Evolutionary conservation across 2,329 filamentous ascomycete genomes (phyloP).

Genomic region (Alternaria consortialis): DNA sequence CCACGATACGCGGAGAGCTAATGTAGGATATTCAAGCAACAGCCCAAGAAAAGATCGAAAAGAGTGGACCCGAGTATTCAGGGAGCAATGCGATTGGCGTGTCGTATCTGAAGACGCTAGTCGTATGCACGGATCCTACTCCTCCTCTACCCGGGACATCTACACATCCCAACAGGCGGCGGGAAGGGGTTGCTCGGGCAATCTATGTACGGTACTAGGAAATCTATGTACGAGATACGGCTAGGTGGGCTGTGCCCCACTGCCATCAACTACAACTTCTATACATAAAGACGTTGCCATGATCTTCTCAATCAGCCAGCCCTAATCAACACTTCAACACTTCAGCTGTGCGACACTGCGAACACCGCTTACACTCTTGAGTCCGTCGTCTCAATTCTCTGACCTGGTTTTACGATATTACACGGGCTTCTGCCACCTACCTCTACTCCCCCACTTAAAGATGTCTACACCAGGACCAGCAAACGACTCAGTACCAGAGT

Average conservation of each 20-base stretch:
- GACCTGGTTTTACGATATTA: not conserved
- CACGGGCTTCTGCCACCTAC: not conserved
- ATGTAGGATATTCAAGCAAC: not conserved
- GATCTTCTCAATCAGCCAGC: not conserved
- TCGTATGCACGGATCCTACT: slow-evolving; percentile 8
- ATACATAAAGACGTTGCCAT: slow-evolving; percentile 5
- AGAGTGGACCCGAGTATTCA: not conserved
- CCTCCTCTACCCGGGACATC: not conserved
- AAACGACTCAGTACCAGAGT: slow-evolving; percentile 27
- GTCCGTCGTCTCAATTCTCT: not conserved
- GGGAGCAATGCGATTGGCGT: slow-evolving; percentile 12
- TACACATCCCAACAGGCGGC: not conserved
- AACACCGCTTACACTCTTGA: not conserved
- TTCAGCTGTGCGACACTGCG: not conserved
- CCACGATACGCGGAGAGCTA: not conserved
- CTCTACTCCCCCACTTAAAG: not conserved
- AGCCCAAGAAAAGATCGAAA: not conserved
- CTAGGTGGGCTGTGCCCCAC: not conserved
- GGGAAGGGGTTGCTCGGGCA: not conserved
- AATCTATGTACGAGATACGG: slow-evolving; percentile 9
- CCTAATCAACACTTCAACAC: not conserved
- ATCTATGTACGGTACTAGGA: not conserved
- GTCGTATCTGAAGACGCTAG: slow-evolving; percentile 8
- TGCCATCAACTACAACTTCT: not conserved
- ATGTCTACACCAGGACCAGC: slow-evolving; percentile 24